phyloP scores from a whole-genome alignment of 345 rosid genomes.

The Citrus hindsii region DNA sequence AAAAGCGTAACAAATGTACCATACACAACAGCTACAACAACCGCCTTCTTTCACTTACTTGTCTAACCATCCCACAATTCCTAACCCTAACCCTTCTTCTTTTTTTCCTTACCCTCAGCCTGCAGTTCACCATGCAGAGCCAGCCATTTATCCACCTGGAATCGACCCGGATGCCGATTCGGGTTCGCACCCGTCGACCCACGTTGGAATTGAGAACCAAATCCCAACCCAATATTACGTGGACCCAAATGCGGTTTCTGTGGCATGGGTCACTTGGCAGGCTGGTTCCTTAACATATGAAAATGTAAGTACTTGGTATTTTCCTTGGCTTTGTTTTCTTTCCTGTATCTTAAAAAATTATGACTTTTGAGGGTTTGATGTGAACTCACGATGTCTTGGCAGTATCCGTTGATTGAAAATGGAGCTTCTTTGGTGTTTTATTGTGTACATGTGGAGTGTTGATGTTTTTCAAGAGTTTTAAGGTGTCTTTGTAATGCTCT shows the following conservation, averaged over 20 bases:
- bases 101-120: background rate
- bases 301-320: slow-evolving; percentile 8
- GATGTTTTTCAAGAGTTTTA: background rate
- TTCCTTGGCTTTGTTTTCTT: background rate
- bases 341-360: background rate
- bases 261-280: slow-evolving; percentile 8
- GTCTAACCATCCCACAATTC: background rate
- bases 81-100: background rate
- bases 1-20: background rate
- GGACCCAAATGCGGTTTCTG: slow-evolving; percentile 20
- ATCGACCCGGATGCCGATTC: slow-evolving; percentile 8
- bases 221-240: background rate
- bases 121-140: background rate
- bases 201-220: slow-evolving; percentile 1
- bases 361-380: background rate
- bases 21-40: background rate
- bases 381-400: background rate
- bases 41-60: slow-evolving; percentile 9
- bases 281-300: slow-evolving; percentile 12
- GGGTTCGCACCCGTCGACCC: background rate
- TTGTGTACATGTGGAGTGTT: background rate
- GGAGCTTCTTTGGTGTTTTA: background rate
- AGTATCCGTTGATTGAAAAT: too few species aligned
- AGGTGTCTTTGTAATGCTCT: background rate
- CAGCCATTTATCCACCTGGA: slow-evolving; percentile 13